Conservation (phyloP, 2,329 filamentous ascomycete species). For the Claviceps spartinae region DNA sequence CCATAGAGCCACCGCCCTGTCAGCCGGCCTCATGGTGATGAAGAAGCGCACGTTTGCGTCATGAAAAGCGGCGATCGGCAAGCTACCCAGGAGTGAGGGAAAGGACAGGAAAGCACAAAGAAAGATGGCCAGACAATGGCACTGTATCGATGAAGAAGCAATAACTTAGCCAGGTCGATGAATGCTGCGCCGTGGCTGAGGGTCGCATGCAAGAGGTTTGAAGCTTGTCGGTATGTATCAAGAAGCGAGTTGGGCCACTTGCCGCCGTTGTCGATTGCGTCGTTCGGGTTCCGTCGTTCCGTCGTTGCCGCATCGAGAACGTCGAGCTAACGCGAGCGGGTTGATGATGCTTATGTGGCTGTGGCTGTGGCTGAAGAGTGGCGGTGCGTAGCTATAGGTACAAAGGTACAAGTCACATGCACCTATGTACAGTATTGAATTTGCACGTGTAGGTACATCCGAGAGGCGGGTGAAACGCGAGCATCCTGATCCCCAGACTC, state of each 20-base stretch:
- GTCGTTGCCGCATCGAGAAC: background rate
- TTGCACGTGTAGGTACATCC: too few relatives aligned
- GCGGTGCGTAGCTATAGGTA: too few relatives aligned
- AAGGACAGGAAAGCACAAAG: background rate
- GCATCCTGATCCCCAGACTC: too few relatives aligned
- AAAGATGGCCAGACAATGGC: background rate
- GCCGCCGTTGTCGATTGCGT: too few relatives aligned
- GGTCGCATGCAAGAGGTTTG: background rate
- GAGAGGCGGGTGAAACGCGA: too few relatives aligned
- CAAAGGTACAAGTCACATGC: too few relatives aligned
- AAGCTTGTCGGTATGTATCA: background rate
- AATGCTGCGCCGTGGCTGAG: background rate
- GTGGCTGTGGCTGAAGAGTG: background rate
- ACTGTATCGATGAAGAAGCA: background rate
- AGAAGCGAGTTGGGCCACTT: too few relatives aligned
- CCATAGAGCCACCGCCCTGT: constrained; percentile 32
- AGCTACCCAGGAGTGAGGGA: background rate
- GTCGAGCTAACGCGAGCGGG: background rate
- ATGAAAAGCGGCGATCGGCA: constrained; percentile 22
- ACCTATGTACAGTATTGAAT: too few relatives aligned
- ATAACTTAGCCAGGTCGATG: background rate
- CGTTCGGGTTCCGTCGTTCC: background rate
- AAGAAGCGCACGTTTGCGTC: constrained; percentile 19
- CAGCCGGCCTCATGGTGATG: constrained; percentile 42
- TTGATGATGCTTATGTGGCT: background rate